Base-by-base conservation (phyloP, 768 basidiomycete genomes). In the Cytidiella melzeri region DNA sequence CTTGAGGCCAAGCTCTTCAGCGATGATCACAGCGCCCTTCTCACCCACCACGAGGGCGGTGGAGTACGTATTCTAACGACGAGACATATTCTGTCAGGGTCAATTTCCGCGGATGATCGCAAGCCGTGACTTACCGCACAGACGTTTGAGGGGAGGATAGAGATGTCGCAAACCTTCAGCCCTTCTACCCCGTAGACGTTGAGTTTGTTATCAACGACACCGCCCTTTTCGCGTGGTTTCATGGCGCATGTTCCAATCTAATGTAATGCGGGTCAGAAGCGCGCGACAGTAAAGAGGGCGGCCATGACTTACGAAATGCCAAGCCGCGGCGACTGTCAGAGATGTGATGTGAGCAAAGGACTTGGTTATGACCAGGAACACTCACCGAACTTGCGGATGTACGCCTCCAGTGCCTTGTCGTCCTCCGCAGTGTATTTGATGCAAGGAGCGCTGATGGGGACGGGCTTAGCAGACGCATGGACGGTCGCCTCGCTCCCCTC, bases 211-310 rank as follows among this genome's bases (percentile, higher is more conserved):
- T 87, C 80, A 10, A 87, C 78, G 2, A 85, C 84, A 9, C 83
- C 83, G 3, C 74, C 76, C 37, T 70, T 51, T n/a, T 76, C 70
- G 13, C 74, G 71, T 5, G 76, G 71, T 61, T 84, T 83, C 83
- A 85, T 84, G 1, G 80, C 74, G 50, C 81, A 84, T 0, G 82
- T 84, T 24, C 81, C 83, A 10, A 81, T 67, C 80, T 83, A 48
- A 3, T 1, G 23, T 21, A 49, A 18, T 36, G 7, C 15, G 20
- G 5, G 24, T 53, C 30, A 47, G 34, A 10, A 25, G 15, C 9
- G 30, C 15, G 30, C 15, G 30, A 34, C n/a, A 34, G 30, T 34
- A 7, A 34, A 15, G 9, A 34, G 7, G 30, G 9, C 15, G 15
- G 15, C 5, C 21, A 26, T 1, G 7, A 41, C 51, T 43, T 56